phyloP scores from a whole-genome alignment of 2,329 filamentous ascomycete genomes.

The Aspergillus sp. region DNA sequence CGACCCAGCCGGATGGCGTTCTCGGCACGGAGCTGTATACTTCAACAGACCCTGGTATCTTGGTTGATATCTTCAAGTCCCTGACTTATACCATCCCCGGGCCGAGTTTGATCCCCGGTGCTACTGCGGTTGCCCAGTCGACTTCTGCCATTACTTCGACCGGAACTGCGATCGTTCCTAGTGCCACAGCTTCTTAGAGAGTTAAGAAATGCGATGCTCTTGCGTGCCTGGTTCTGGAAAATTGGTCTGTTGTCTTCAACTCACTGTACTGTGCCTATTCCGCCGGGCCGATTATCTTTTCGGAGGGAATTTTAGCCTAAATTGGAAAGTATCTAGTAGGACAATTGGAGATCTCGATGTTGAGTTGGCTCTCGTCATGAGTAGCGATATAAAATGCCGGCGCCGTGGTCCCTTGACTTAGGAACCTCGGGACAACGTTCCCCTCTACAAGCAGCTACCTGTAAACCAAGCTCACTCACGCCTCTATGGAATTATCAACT shows the following conservation, averaged over 20 bases:
- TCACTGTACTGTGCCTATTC: neutral
- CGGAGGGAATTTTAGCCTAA: neutral
- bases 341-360: neutral
- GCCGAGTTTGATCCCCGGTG: conserved; percentile 16
- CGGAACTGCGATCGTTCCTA: conserved; percentile 10
- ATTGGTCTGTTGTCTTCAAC: neutral
- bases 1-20: conserved; percentile 45
- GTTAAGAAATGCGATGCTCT: neutral
- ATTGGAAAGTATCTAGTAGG: neutral
- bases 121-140: conserved; percentile 14
- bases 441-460: too few relatives aligned
- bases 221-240: neutral
- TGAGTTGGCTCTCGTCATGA: too few relatives aligned
- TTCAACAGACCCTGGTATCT: conserved; percentile 55
- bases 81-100: conserved; percentile 19
- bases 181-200: neutral
- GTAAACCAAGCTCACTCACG: too few relatives aligned
- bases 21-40: conserved; percentile 56
- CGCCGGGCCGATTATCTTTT: neutral
- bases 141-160: conserved; percentile 18
- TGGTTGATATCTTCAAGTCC: conserved; percentile 54
- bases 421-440: too few relatives aligned
- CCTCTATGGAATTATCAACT: neutral
- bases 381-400: too few relatives aligned
- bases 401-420: too few relatives aligned